A percentile compares a stretch with the other conserved stretches of the same genome.
phyloP scores from a whole-genome alignment of 2,329 filamentous ascomycete species.

The Penicillium sp. region DNA sequence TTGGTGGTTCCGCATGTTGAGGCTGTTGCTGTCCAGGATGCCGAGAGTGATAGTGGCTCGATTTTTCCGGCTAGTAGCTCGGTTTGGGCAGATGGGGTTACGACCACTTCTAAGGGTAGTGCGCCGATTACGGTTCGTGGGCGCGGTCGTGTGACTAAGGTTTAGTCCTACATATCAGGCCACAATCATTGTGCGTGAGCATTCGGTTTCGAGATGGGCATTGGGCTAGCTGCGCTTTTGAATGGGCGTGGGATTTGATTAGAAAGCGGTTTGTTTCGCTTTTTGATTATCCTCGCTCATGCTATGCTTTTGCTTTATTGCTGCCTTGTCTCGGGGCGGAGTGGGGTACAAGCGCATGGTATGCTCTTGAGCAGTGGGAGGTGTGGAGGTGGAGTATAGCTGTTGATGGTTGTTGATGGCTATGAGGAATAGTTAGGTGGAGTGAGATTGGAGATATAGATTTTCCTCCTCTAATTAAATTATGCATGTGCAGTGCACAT shows the following conservation, averaged over 20 bases:
- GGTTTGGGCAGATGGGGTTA: conserved; percentile 34
- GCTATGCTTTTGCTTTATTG: too few relatives aligned
- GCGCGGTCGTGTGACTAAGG: neutral
- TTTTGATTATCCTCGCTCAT: too few relatives aligned
- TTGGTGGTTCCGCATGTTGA: conserved; percentile 50
- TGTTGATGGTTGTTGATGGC: too few relatives aligned
- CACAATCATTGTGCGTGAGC: neutral
- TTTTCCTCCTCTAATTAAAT: too few relatives aligned
- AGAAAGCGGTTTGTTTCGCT: neutral
- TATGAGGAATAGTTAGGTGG: too few relatives aligned
- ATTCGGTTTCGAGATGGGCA: neutral
- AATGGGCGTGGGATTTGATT: neutral
- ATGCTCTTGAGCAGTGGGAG: too few relatives aligned
- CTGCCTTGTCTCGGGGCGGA: too few relatives aligned
- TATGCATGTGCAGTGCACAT: too few relatives aligned
- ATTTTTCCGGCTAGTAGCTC: conserved; percentile 39
- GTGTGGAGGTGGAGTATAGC: too few relatives aligned
- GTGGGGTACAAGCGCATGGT: too few relatives aligned
- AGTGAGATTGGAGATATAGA: too few relatives aligned
- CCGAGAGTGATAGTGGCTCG: conserved; percentile 32
- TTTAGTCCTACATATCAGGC: neutral
- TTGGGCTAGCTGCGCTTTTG: neutral
- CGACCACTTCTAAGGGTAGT: conserved; percentile 23
- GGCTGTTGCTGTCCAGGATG: conserved; percentile 25
- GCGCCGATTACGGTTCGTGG: conserved; percentile 24